Conservation (phyloP, 176 grass and related monocot genomes). For the barley (Hordeum vulgare) region MorexV3_pseudomolecules_assembly NC_058524.1:1693972-1694471, state of each 20-base stretch:
- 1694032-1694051: not conserved
- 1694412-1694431: slow-evolving; percentile 12
- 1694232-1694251: not conserved
- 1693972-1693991: not conserved
- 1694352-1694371: not conserved
- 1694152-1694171: not conserved
- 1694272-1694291: not conserved
- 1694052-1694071: not conserved
- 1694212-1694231: not conserved
- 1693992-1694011: not conserved
- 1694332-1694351: not conserved
- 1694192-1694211: slow-evolving; percentile 4
- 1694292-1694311: not conserved
- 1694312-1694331: not conserved
- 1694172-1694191: not conserved
- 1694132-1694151: not conserved
- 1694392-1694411: not conserved
- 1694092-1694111: not conserved
- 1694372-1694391: not conserved
- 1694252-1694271: not conserved
- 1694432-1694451: not conserved
- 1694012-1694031: not conserved
- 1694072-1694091: not conserved
- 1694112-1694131: not conserved
- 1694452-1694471: not conserved